Percentiles rank a stretch among this genome's conserved stretches.
Conservation (phyloP, 2,329 filamentous ascomycete species). For the Lasiodiplodia theobromae region DNA sequence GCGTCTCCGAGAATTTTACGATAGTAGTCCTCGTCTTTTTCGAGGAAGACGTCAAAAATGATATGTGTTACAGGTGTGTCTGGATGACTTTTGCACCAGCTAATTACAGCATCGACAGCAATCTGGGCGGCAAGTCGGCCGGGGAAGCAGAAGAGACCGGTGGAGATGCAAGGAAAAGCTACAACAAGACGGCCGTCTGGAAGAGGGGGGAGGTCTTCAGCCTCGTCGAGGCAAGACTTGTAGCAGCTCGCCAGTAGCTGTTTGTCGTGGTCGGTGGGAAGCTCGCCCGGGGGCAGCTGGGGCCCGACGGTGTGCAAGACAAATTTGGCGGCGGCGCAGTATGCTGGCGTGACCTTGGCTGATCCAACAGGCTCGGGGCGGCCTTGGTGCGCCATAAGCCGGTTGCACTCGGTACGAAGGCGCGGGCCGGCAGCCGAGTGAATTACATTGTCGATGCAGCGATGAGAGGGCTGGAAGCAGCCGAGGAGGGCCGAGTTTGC, state of each 20-base stretch:
- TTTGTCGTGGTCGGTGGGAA: slow-evolving; percentile 34
- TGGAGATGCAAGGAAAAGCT: slow-evolving; percentile 46
- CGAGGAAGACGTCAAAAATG: slow-evolving; percentile 45
- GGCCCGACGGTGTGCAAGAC: slow-evolving; percentile 48
- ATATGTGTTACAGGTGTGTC: slow-evolving; percentile 40
- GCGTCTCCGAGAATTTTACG: slow-evolving; percentile 30
- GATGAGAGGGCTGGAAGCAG: slow-evolving; percentile 45
- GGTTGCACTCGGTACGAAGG: slow-evolving; percentile 41
- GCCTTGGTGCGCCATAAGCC: slow-evolving; percentile 37
- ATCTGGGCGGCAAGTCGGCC: slow-evolving; percentile 38
- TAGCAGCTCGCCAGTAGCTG: slow-evolving; percentile 42
- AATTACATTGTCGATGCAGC: slow-evolving; percentile 49
- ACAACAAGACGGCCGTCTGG: slow-evolving; percentile 39
- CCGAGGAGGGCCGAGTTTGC: slow-evolving; percentile 46
- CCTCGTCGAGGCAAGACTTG: slow-evolving; percentile 39
- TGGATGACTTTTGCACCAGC: slow-evolving; percentile 40
- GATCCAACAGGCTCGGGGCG: slow-evolving; percentile 38
- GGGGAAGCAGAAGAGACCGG: slow-evolving; percentile 47
- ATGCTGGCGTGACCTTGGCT: slow-evolving; percentile 40
- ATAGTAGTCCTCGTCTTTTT: slow-evolving; percentile 38
- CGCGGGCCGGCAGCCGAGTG: slow-evolving; percentile 43
- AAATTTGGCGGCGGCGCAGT: slow-evolving; percentile 39
- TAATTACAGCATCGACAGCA: slow-evolving; percentile 38
- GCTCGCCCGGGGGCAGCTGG: slow-evolving; percentile 37
- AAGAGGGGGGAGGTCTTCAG: slow-evolving; percentile 37